Percentiles rank a stretch among this genome's conserved stretches.
Evolutionary conservation across 768 basidiomycete species (phyloP).

Genomic region (Lactarius vividus): DNA sequence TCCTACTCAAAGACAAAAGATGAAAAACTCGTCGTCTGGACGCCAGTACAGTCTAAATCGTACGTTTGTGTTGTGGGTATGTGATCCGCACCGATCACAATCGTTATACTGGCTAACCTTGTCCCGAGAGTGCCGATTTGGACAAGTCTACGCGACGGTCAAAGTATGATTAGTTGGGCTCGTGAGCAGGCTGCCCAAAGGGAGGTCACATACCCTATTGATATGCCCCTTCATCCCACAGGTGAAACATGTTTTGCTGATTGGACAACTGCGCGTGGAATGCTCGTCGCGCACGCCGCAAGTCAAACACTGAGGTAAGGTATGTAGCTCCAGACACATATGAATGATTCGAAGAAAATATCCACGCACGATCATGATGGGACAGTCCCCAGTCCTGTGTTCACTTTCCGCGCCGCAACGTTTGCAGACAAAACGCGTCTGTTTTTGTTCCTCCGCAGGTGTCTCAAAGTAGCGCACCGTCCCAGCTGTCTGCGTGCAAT

Average conservation of each 20-base stretch:
- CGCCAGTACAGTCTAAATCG: conserved; percentile 27
- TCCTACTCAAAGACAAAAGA: conserved; percentile 45
- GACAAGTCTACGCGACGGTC: conserved; percentile 53
- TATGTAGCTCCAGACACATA: background rate
- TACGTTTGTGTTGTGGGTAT: conserved; percentile 63
- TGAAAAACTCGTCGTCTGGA: background rate
- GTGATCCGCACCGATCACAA: conserved; percentile 70
- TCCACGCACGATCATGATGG: conserved; percentile 62
- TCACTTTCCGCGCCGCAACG: conserved; percentile 73
- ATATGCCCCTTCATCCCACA: conserved; percentile 87
- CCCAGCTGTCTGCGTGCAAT: conserved; percentile 42
- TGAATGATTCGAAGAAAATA: background rate
- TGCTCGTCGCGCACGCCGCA: conserved; percentile 83
- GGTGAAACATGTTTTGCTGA: conserved; percentile 74
- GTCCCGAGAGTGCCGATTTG: conserved; percentile 49
- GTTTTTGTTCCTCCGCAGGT: conserved; percentile 38
- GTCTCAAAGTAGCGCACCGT: conserved; percentile 66
- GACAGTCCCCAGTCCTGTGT: conserved; percentile 66
- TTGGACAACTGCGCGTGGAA: conserved; percentile 71
- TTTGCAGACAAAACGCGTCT: conserved; percentile 62
- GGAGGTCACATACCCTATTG: conserved; percentile 47
- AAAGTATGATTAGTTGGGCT: background rate
- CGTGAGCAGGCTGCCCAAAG: background rate
- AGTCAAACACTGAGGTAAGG: conserved; percentile 59
- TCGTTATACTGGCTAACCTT: conserved; percentile 39